Conservation (phyloP, 768 basidiomycete species). For the Suillus hirtellus region DNA sequence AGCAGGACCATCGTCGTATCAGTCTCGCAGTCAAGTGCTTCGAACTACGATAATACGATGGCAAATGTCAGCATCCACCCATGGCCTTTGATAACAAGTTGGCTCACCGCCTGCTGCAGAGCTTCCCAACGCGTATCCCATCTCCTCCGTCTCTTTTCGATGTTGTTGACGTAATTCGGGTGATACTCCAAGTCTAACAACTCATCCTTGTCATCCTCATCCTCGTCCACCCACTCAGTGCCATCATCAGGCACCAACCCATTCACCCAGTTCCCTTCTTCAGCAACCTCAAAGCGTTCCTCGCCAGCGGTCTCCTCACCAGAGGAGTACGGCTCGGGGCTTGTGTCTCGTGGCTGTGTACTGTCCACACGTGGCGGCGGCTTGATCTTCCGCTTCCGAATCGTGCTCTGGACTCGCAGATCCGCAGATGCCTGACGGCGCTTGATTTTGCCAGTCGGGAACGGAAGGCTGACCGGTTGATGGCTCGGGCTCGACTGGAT, state of each 20-base stretch:
- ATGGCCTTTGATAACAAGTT: not conserved
- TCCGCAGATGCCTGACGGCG: constrained; percentile 43
- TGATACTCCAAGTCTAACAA: constrained; percentile 76
- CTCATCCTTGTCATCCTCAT: constrained; percentile 68
- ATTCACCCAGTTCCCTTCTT: constrained; percentile 40
- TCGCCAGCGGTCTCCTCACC: constrained; percentile 84
- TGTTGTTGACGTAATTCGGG: constrained; percentile 63
- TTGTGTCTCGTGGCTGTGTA: constrained; percentile 80
- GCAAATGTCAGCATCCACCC: constrained; percentile 6
- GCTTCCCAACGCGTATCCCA: constrained; percentile 81
- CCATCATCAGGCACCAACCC: constrained; percentile 39
- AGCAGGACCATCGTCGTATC: constrained; percentile 76
- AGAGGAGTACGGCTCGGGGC: constrained; percentile 71
- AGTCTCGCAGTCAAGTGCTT: constrained; percentile 76
- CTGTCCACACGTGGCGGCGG: constrained; percentile 80
- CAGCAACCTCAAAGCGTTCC: constrained; percentile 40
- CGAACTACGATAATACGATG: constrained; percentile 52
- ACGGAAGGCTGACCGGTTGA: constrained; percentile 44
- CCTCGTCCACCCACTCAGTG: constrained; percentile 77
- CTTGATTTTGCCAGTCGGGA: constrained; percentile 48
- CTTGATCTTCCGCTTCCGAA: constrained; percentile 41
- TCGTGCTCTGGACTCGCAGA: constrained; percentile 26
- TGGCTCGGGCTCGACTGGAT: constrained; percentile 46
- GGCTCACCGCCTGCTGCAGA: constrained; percentile 65
- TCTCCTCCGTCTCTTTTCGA: constrained; percentile 65